A percentile compares a stretch with the other conserved stretches of the same genome.
Conservation (phyloP, 768 basidiomycete species). For the Leucosporidium scottii region DNA sequence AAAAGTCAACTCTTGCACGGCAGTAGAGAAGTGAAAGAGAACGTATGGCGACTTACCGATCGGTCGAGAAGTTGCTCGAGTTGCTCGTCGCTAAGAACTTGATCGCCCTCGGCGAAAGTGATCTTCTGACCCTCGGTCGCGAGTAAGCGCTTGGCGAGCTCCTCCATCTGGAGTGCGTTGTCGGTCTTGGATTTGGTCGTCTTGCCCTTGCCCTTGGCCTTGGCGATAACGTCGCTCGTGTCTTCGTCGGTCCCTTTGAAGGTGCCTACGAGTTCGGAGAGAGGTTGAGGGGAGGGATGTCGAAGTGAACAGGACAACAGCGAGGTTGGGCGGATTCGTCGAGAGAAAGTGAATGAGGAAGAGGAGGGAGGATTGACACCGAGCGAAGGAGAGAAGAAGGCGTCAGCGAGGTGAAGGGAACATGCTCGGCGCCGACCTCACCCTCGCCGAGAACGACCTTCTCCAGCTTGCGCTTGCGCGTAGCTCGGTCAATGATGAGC, state of each 20-base stretch:
- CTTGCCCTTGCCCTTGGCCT: conserved; percentile 17
- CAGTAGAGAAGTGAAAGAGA: neutral
- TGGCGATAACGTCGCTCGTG: conserved; percentile 11
- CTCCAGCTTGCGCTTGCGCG: conserved; percentile 66
- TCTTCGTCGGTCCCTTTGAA: conserved; percentile 25
- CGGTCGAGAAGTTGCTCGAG: conserved; percentile 74
- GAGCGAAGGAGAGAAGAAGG: neutral
- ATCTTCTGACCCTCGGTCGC: conserved; percentile 81
- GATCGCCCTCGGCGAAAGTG: conserved; percentile 68
- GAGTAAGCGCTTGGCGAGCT: conserved; percentile 49
- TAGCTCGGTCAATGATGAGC: conserved; percentile 64
- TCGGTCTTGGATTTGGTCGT: neutral
- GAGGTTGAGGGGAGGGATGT: neutral
- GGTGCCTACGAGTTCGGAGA: conserved; percentile 49
- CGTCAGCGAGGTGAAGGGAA: neutral
- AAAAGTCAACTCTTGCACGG: no score
- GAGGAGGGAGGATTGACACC: no score
- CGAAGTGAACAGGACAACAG: no score
- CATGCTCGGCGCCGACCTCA: conserved; percentile 20
- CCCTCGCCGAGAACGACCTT: conserved; percentile 92
- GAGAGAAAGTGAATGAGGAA: neutral
- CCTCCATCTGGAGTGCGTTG: conserved; percentile 39
- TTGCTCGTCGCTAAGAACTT: conserved; percentile 74
- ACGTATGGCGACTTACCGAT: conserved; percentile 36
- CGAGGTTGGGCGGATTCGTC: no score